phyloP scores from a whole-genome alignment of 805 yeast species.

The Saturnispora mendoncae region DNA sequence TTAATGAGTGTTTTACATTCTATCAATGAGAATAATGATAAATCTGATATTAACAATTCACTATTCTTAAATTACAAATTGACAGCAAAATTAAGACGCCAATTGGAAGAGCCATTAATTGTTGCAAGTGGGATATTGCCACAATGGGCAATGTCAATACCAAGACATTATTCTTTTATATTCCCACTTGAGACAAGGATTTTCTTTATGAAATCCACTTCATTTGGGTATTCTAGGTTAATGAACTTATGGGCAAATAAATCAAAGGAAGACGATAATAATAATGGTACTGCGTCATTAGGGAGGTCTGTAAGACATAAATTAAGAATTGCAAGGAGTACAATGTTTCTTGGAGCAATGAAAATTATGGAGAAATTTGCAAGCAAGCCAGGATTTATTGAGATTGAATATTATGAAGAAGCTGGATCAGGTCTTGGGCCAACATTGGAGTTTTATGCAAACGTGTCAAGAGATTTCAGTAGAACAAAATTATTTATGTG shows the following conservation, averaged over 20 bases:
- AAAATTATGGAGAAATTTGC: slow-evolving; percentile 73
- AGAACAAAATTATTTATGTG: slow-evolving; percentile 53
- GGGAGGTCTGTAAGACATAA: slow-evolving; percentile 78
- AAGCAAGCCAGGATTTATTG: slow-evolving; percentile 69
- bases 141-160: slow-evolving; percentile 69
- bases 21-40: slow-evolving; percentile 25
- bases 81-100: slow-evolving; percentile 78
- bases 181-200: slow-evolving; percentile 79
- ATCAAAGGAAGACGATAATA: slow-evolving; percentile 27
- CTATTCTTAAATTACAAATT: slow-evolving; percentile 67
- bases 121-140: slow-evolving; percentile 86
- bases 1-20: slow-evolving; percentile 41
- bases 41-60: slow-evolving; percentile 11
- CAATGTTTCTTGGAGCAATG: slow-evolving; percentile 65
- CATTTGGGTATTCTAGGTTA: slow-evolving; percentile 82
- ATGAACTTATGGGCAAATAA: slow-evolving; percentile 65
- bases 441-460: slow-evolving; percentile 83
- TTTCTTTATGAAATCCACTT: slow-evolving; percentile 72
- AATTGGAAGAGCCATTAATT: slow-evolving; percentile 79
- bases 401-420: slow-evolving; percentile 81
- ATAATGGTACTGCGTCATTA: slow-evolving; percentile 26
- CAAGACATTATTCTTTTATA: slow-evolving; percentile 67
- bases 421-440: slow-evolving; percentile 98
- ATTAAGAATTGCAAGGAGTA: slow-evolving; percentile 63
- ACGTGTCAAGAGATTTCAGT: slow-evolving; percentile 68